A percentile compares a stretch with the other conserved stretches of the same genome.
phyloP scores from a whole-genome alignment of 2,329 filamentous ascomycete genomes.

The Lecanosticta acicola region DNA sequence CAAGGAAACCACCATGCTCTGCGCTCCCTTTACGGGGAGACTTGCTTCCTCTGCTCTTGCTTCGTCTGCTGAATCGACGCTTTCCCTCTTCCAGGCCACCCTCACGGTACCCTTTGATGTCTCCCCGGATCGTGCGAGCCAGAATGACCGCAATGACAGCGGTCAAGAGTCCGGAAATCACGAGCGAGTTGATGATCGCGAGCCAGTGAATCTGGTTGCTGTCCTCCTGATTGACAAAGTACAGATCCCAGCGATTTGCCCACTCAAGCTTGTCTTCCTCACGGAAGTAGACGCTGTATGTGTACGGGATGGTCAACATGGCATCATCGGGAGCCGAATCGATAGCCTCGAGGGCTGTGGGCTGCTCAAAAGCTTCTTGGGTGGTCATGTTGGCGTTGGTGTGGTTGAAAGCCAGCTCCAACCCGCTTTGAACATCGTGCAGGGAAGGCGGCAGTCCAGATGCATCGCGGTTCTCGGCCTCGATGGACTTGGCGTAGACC shows the following conservation, averaged over 20 bases:
- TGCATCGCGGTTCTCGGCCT: slow-evolving; percentile 54
- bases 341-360: slow-evolving; percentile 48
- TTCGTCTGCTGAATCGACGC: slow-evolving; percentile 46
- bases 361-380: slow-evolving; percentile 44
- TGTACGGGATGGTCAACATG: slow-evolving; percentile 70
- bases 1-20: slow-evolving; percentile 37
- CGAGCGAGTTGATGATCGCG: slow-evolving; percentile 78
- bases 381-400: slow-evolving; percentile 54
- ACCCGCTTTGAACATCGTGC: slow-evolving; percentile 55
- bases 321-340: slow-evolving; percentile 57
- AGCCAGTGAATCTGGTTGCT: slow-evolving; percentile 80
- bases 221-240: slow-evolving; percentile 82
- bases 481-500: slow-evolving; percentile 81
- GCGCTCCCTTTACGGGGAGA: slow-evolving; percentile 46
- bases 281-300: slow-evolving; percentile 85
- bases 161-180: slow-evolving; percentile 73
- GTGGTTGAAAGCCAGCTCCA: slow-evolving; percentile 63
- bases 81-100: slow-evolving; percentile 62
- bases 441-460: slow-evolving; percentile 64
- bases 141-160: slow-evolving; percentile 76
- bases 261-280: slow-evolving; percentile 77
- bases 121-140: slow-evolving; percentile 68
- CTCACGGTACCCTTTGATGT: slow-evolving; percentile 71
- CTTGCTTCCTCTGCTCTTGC: slow-evolving; percentile 44
- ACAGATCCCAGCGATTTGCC: slow-evolving; percentile 79